Evolutionary conservation across 2,329 filamentous ascomycete genomes (phyloP).

Genomic region (Ceratocystis cacaofunesta): DNA sequence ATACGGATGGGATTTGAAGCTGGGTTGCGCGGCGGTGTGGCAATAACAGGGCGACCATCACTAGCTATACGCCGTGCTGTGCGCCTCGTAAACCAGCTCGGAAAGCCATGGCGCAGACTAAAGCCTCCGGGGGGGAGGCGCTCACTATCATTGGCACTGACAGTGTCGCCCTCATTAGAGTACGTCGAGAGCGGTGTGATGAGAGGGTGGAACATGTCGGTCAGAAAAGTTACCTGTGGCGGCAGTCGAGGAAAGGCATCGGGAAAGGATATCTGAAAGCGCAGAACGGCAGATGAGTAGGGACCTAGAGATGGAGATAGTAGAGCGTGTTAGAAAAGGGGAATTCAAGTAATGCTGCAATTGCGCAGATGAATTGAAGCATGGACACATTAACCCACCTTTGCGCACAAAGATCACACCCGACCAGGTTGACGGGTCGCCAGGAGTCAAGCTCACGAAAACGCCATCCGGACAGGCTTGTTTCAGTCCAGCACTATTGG

Average conservation of each 20-base stretch:
- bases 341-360: background rate
- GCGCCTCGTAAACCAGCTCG: slow-evolving; percentile 66
- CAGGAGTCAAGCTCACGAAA: slow-evolving; percentile 71
- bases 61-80: slow-evolving; percentile 30
- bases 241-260: slow-evolving; percentile 63
- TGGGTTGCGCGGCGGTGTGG: slow-evolving; percentile 15
- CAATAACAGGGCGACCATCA: slow-evolving; percentile 19
- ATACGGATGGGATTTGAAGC: background rate
- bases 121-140: slow-evolving; percentile 77
- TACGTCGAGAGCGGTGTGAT: slow-evolving; percentile 89
- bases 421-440: slow-evolving; percentile 69
- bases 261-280: slow-evolving; percentile 82
- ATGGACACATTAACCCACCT: slow-evolving; percentile 38
- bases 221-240: slow-evolving; percentile 74
- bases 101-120: slow-evolving; percentile 80
- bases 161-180: slow-evolving; percentile 57
- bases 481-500: slow-evolving; percentile 59
- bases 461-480: slow-evolving; percentile 72
- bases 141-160: slow-evolving; percentile 72
- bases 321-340: background rate
- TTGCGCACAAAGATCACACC: slow-evolving; percentile 84
- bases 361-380: background rate
- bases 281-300: slow-evolving; percentile 72
- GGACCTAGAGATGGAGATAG: slow-evolving; percentile 44
- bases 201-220: slow-evolving; percentile 88